Percentiles rank a stretch among this genome's conserved stretches.
These are phyloP conservation scores for Paxillus rubicundulus DNA, from an alignment of 768 basidiomycete genomes.

Conservation along the genomic window DNA sequence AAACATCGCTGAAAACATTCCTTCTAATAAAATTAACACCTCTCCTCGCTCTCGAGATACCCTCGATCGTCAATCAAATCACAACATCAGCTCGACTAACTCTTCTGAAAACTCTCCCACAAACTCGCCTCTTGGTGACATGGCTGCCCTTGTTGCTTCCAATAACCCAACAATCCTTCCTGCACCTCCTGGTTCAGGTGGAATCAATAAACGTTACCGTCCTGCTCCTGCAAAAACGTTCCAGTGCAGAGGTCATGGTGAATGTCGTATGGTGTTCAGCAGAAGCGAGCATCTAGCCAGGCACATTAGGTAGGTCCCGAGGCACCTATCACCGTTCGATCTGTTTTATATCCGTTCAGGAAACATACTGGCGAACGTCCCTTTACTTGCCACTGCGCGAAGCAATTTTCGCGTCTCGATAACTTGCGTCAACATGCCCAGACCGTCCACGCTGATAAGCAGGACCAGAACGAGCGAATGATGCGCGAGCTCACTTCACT, in stretches of 20 bases:
- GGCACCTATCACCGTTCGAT: conserved; percentile 23
- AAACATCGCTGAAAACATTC: conserved; percentile 11
- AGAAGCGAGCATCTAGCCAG: conserved; percentile 94
- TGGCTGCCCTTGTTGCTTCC: conserved; percentile 34
- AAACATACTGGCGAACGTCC: conserved; percentile 99
- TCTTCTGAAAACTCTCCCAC: conserved; percentile 5
- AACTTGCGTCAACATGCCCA: conserved; percentile 96
- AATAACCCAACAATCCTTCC: conserved; percentile 23
- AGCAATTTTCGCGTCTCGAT: conserved; percentile 94
- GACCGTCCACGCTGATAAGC: conserved; percentile 95
- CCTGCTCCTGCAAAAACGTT: conserved; percentile 91
- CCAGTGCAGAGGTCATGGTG: conserved; percentile 91
- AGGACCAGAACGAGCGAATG: conserved; percentile 84
- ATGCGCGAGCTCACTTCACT: conserved; percentile 86
- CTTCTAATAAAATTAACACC: conserved; percentile 4
- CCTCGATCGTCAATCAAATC: conserved; percentile 3
- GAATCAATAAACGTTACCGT: conserved; percentile 63
- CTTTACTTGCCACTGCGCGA: conserved; percentile 93
- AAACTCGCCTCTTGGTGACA: conserved; percentile 16
- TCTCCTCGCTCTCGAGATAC: conserved; percentile 9
- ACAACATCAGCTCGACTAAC: conserved; percentile 1
- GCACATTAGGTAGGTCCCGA: conserved; percentile 78
- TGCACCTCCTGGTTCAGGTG: conserved; percentile 11
- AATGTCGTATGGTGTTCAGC: conserved; percentile 95
- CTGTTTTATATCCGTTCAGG: conserved; percentile 43